Percentiles rank a stretch among this genome's conserved stretches.
These are phyloP conservation scores for Candida endomychidarum DNA, from an alignment of 805 yeast species.

Conservation along the genomic window DNA sequence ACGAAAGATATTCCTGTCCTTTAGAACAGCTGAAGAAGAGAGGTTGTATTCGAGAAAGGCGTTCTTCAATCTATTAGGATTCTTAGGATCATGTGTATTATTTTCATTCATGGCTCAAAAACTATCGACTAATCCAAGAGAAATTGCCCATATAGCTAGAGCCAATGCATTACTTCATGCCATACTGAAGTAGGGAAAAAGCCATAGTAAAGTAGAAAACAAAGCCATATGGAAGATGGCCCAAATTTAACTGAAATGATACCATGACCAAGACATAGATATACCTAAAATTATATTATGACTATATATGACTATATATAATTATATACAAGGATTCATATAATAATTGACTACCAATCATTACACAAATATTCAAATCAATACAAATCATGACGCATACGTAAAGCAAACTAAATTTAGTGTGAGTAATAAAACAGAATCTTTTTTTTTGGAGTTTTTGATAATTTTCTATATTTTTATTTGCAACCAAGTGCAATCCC, in stretches of 20 bases:
- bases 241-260: no score
- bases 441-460: neutral
- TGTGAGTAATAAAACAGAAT: slow-evolving; percentile 3
- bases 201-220: no score
- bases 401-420: slow-evolving; percentile 3
- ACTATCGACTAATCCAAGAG: slow-evolving; percentile 34
- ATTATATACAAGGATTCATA: slow-evolving; percentile 1
- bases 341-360: neutral
- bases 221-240: no score
- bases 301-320: neutral
- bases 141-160: slow-evolving; percentile 29
- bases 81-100: slow-evolving; percentile 74
- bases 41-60: slow-evolving; percentile 73
- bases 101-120: slow-evolving; percentile 79
- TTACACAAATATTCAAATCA: neutral
- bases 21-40: slow-evolving; percentile 85
- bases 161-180: slow-evolving; percentile 28
- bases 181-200: slow-evolving; percentile 16
- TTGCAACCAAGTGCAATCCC: neutral
- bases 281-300: slow-evolving; percentile 3
- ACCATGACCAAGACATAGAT: no score
- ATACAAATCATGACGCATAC: slow-evolving; percentile 1
- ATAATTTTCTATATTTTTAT: no score
- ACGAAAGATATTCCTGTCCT: slow-evolving; percentile 75
- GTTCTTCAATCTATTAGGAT: slow-evolving; percentile 75